Base-by-base conservation (phyloP, 345 rosid species). In the Ceriops zippeliana region DNA sequence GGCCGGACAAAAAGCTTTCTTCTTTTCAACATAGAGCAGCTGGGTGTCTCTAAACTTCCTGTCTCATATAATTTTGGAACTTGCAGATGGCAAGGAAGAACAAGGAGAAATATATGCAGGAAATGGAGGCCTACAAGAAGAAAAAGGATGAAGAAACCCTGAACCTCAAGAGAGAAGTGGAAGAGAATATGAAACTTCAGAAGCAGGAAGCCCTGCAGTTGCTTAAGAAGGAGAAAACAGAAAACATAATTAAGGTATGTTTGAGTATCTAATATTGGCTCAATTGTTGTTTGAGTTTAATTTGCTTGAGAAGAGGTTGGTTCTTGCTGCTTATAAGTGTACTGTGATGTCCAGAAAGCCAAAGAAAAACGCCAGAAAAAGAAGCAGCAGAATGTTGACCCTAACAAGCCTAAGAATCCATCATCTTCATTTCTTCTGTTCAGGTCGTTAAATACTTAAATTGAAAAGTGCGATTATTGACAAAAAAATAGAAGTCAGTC, bases 351-450 rank as follows among this genome's bases (percentile, higher is more conserved):
- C 69, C 85, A 91, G 95, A 91, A 91, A 77, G 77, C 81, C 62
- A 91, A 91, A 73, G 90, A 82, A 73, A 77, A 83, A 1, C 74
- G 79, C 49, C 85, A 42, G 49, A 42, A 86, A 80, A 88, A 91
- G 87, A 86, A 84, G 77, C 81, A 82, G 73, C 85, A 87, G 75
- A 76, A 76, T 8, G 78, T 49, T 61, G 97, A 95, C 52, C 99
- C 99, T 1, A 91, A 87, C 88, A 95, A 79, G 80, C 99, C 99
- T 3, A 95, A 86, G 83, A 93, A 82, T 79, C 96, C 99, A 19
- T 96, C 99, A 53, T 85, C 96, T 46, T 90, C 99, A 22, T 95
- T 77, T 83, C 61, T 95, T 21, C 46, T 91, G 72, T 91, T 89
- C 89, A 79, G 87, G 88, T 42, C 49, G 49, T 11, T 13, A 42